A percentile compares a stretch with the other conserved stretches of the same genome.
Conservation (phyloP, 208 protist species). For the Pavlovales sp. region DNA sequence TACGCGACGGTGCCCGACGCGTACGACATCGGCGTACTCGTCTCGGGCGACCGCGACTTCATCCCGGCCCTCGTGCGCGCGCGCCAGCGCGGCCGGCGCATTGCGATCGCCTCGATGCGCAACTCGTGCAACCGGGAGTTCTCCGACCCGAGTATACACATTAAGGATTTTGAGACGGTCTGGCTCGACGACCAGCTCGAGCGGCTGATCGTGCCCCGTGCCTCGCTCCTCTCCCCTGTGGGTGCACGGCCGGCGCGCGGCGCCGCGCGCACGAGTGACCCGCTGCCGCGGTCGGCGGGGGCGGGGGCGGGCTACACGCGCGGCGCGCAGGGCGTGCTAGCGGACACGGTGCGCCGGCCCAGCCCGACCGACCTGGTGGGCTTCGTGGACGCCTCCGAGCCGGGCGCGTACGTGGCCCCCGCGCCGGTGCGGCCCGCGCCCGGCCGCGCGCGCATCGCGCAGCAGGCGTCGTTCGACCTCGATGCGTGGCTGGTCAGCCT, state of each 20-base stretch:
- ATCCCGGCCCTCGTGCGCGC: slow-evolving; percentile 38
- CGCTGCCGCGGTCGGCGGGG: too few relatives aligned
- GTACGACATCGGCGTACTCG: slow-evolving; percentile 44
- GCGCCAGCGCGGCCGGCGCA: slow-evolving; percentile 17
- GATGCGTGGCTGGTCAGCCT: neutral
- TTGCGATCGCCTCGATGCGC: slow-evolving; percentile 44
- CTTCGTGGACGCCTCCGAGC: neutral
- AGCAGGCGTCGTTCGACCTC: neutral
- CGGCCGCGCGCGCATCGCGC: neutral
- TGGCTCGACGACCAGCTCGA: slow-evolving; percentile 41
- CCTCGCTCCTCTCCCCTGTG: neutral
- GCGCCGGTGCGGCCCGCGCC: too few relatives aligned
- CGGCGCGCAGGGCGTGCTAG: too few relatives aligned
- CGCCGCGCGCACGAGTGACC: neutral
- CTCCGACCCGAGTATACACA: slow-evolving; percentile 6
- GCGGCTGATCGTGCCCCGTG: neutral
- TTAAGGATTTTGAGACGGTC: slow-evolving; percentile 41
- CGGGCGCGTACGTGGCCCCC: too few relatives aligned
- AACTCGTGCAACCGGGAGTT: slow-evolving; percentile 38
- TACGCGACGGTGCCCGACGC: slow-evolving; percentile 41
- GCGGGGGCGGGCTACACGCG: too few relatives aligned
- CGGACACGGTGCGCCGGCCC: too few relatives aligned
- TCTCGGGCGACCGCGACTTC: slow-evolving; percentile 50
- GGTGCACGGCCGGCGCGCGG: too few relatives aligned
- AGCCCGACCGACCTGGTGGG: neutral